phyloP scores from a whole-genome alignment of 495 filamentous ascomycete species.

The Penicillium herquei region DNA sequence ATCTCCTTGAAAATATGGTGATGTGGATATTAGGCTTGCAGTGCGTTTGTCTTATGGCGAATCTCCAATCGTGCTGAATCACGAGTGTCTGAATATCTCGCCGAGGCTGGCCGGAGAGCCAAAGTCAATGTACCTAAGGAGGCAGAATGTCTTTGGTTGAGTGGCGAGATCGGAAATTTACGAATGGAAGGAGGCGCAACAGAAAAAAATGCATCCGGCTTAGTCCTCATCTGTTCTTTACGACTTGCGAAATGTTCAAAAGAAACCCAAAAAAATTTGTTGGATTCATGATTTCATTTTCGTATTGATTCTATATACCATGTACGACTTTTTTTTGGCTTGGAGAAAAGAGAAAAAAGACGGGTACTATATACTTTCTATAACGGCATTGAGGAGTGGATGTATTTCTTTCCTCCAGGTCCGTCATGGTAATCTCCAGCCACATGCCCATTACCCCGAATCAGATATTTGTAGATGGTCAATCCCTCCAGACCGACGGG shows the following conservation, averaged over 20 bases:
- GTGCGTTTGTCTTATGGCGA: constrained; percentile 14
- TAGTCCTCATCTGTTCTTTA: constrained; percentile 30
- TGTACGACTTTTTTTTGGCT: constrained; percentile 1
- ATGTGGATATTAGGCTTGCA: constrained; percentile 8
- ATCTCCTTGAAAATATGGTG: constrained; percentile 19
- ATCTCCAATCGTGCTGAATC: constrained; percentile 11
- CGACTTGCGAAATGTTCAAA: constrained; percentile 26
- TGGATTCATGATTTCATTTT: constrained; percentile 8
- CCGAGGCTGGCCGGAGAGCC: constrained; percentile 19
- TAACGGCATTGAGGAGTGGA: constrained; percentile 32
- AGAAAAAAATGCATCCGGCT: constrained; percentile 37
- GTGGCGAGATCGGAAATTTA: constrained; percentile 23
- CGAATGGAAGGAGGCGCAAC: constrained; percentile 27
- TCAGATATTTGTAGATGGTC: constrained; percentile 94
- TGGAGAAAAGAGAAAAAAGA: background rate
- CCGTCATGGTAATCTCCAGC: constrained; percentile 71
- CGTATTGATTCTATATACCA: constrained; percentile 4
- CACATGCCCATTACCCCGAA: constrained; percentile 76
- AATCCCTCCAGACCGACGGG: constrained; percentile 92
- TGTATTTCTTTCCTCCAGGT: constrained; percentile 46
- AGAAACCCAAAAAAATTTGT: constrained; percentile 22
- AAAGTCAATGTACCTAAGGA: constrained; percentile 29
- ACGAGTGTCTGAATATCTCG: constrained; percentile 18
- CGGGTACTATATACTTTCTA: background rate
- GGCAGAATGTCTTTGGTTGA: constrained; percentile 24